phyloP scores from a whole-genome alignment of 768 basidiomycete genomes.

The Scleroderma citrinum region DNA sequence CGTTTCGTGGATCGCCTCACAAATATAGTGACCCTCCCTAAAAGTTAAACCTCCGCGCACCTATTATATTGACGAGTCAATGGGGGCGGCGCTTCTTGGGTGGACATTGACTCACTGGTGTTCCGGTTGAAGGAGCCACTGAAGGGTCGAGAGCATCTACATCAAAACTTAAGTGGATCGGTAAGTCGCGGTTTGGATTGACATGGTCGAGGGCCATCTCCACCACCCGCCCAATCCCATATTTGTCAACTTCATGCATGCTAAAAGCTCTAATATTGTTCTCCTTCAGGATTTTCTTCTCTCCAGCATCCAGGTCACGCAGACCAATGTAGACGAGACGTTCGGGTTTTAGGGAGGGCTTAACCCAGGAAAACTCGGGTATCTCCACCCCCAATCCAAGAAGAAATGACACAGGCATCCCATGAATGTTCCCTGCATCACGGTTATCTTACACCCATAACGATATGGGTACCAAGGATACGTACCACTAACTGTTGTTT shows the following conservation, averaged over 20 bases:
- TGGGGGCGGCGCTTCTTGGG: not conserved
- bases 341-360: constrained; percentile 60
- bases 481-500: constrained; percentile 70
- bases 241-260: constrained; percentile 86
- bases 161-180: constrained; percentile 95
- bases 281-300: constrained; percentile 80
- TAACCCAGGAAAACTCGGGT: constrained; percentile 51
- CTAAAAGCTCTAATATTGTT: constrained; percentile 80
- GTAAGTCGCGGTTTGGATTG: constrained; percentile 74
- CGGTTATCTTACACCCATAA: constrained; percentile 1
- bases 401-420: constrained; percentile 97
- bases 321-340: constrained; percentile 95
- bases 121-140: constrained; percentile 95
- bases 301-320: constrained; percentile 85
- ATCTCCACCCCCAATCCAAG: constrained; percentile 40
- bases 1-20: constrained; percentile 89
- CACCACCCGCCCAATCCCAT: constrained; percentile 91
- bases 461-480: not conserved
- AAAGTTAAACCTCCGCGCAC: constrained; percentile 95
- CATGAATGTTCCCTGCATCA: constrained; percentile 83
- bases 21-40: constrained; percentile 97
- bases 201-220: constrained; percentile 96
- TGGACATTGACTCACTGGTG: constrained; percentile 53
- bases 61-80: constrained; percentile 26
- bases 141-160: constrained; percentile 92